Base-by-base conservation (phyloP, 352 stramenopile species). In the Pythium aristosporum region DNA sequence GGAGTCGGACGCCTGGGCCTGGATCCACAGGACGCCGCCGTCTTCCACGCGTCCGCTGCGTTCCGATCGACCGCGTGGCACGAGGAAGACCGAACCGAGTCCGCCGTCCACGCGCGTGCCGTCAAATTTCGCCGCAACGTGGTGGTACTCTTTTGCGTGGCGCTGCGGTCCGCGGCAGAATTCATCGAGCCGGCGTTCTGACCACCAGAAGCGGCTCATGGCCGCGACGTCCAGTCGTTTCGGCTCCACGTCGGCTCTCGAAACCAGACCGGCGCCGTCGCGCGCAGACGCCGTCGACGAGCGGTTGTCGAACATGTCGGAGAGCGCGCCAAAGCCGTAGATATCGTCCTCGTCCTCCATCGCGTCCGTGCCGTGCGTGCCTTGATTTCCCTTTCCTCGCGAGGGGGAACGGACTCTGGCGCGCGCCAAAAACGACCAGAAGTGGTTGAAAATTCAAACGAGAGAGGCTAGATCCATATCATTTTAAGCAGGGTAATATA, bases 281-380 rank as follows among this genome's bases (percentile, higher is more conserved):
- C 20, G 21, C 36, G 42, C 21, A 42, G 15, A 30, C 7, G 18
- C 30, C 21, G 56, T 32, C 25, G 30, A 32, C 13, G 55, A 11
- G 41, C 32, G 39, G 36, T 46, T 39, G 41, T 79, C 73, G 62
- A 91, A 87, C 66, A 91, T 71, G 10, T 87, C 78, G 25, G 77
- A 75, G 69, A 79, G 82, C 50, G 81, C 85, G 41, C 78, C 75
- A 59, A 89, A 91, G 82, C 79, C 82, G 68, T 87, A 88, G 61
- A 72, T 78, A 34, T 87, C 78, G 43, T 87, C 77, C 28, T 89
- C 78, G 18, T 88, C 73, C 75, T 87, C 73, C 73, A 80, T 78
- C 25, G 47, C 47, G 15, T 5, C 63, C 54, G 36, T 30, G 44
- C 18, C 51, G 51, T 15, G 16, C 18, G 21, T 23, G 25, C 8